Conservation (phyloP, 257 asterid genomes). For the Solanum ossicruentum region DNA sequence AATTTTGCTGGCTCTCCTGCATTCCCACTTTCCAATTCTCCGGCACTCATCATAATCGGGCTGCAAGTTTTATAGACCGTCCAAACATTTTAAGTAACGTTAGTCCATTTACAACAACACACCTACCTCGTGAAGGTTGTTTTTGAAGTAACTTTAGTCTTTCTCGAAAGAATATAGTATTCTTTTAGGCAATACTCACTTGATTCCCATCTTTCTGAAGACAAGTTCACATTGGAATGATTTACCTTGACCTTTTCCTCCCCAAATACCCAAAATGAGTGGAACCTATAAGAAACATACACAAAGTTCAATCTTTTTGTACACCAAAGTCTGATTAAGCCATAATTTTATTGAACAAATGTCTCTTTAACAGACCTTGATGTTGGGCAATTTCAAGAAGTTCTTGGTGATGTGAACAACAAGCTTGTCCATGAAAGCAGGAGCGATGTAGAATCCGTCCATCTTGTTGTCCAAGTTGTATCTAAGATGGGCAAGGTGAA, state of each 20-base stretch:
- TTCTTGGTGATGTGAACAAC: slow-evolving; percentile 29
- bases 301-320: not conserved
- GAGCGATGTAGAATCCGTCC: slow-evolving; percentile 33
- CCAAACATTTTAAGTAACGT: not conserved
- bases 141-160: not conserved
- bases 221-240: slow-evolving; percentile 46
- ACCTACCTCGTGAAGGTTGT: not conserved
- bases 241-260: slow-evolving; percentile 48
- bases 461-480: slow-evolving; percentile 18
- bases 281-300: slow-evolving; percentile 20
- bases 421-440: slow-evolving; percentile 42
- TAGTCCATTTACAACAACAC: not conserved
- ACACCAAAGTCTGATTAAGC: no score
- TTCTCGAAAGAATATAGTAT: not conserved
- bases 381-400: slow-evolving; percentile 27
- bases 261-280: slow-evolving; percentile 38
- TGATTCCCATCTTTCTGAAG: slow-evolving; percentile 36
- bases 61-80: slow-evolving; percentile 4
- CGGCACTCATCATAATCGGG: slow-evolving; percentile 43
- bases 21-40: slow-evolving; percentile 44
- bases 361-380: slow-evolving; percentile 12
- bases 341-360: not conserved
- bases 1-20: slow-evolving; percentile 43
- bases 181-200: not conserved
- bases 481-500: not conserved